Conservation (phyloP, 441 rosid species). For the Capsella rubella region DNA sequence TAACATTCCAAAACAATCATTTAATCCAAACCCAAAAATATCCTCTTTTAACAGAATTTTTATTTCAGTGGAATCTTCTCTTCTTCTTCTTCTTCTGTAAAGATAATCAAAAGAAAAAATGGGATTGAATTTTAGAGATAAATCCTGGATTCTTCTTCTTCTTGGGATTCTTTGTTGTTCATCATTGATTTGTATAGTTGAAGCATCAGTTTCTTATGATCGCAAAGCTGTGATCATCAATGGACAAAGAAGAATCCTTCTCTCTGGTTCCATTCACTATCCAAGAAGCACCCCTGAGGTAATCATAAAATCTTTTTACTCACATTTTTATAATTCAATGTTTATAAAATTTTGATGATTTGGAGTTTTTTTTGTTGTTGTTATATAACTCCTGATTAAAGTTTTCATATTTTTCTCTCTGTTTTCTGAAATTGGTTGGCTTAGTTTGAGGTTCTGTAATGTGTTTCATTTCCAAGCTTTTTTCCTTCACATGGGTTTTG, state of each 20-base stretch:
- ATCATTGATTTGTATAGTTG: conserved; percentile 56
- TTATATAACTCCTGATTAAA: background rate
- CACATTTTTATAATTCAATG: background rate
- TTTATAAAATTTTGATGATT: background rate
- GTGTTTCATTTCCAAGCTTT: conserved; percentile 13
- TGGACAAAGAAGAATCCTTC: conserved; percentile 69
- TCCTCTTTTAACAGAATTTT: conserved; percentile 14
- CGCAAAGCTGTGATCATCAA: conserved; percentile 61
- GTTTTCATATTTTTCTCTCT: conserved; percentile 14
- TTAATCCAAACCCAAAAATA: conserved; percentile 16
- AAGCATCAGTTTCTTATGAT: conserved; percentile 69
- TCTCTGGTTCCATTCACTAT: conserved; percentile 83
- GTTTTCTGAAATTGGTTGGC: conserved; percentile 14
- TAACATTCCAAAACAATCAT: conserved; percentile 28
- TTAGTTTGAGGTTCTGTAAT: conserved; percentile 25
- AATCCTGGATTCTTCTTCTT: conserved; percentile 28
- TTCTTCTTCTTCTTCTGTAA: background rate
- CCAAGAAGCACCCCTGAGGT: conserved; percentile 88
- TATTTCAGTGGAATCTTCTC: conserved; percentile 24
- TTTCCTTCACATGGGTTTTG: conserved; percentile 38
- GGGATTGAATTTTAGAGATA: conserved; percentile 32
- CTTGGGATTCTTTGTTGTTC: conserved; percentile 44
- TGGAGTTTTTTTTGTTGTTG: background rate
- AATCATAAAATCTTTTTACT: conserved; percentile 31
- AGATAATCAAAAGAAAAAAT: conserved; percentile 27